Base-by-base conservation (phyloP, 2,329 filamentous ascomycete species). In the Rhinocladiella similis region DNA sequence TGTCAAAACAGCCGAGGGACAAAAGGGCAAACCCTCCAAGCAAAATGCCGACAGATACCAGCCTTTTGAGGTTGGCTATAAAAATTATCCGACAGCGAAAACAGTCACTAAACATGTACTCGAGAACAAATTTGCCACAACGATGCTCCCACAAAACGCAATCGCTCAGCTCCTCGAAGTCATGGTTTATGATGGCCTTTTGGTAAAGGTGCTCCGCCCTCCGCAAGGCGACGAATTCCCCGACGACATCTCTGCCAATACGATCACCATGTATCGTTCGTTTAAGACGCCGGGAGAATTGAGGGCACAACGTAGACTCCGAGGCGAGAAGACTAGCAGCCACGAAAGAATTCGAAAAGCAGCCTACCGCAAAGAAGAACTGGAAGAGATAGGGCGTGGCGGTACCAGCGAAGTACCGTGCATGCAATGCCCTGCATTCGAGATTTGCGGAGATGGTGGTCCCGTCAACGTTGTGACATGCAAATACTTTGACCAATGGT, bases 401-500 rank as follows among this genome's bases (percentile, higher is more conserved):
- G 89, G 89, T 3, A 84, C 93, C 63, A 95, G 90, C 1, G 91
- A 97, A 71, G 87, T 88, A 2, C 94, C 94, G 1, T 99, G 94
- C 72, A 92, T 93, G 1, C 82, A 85, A 53, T 99, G 94, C 72
- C 94, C 94, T 0, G 93, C 97, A 2, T 96, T 96, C 70, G 88
- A 94, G 56, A 80, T 97, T 1, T 99, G 94, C 70, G 88, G 90
- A 63, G 90, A 96, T 59, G 91, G 91, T 5, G 93, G 93, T 0
- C 90, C 91, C 0, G 91, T 99, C 19, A 95, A 88, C 67, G 90
- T 93, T 0, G 88, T 85, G 63, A 96, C 88, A 49, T 99, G 94
- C 73, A 88, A 91, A 52, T 99, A 99, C 70, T 97, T 96, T 68
- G 83, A 89, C 61, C 83, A 86, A 50, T 99, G 94, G 94, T 73